These are phyloP conservation scores for Medicago truncatula DNA, from an alignment of 306 rosid genomes.

Conservation along the genomic window DNA sequence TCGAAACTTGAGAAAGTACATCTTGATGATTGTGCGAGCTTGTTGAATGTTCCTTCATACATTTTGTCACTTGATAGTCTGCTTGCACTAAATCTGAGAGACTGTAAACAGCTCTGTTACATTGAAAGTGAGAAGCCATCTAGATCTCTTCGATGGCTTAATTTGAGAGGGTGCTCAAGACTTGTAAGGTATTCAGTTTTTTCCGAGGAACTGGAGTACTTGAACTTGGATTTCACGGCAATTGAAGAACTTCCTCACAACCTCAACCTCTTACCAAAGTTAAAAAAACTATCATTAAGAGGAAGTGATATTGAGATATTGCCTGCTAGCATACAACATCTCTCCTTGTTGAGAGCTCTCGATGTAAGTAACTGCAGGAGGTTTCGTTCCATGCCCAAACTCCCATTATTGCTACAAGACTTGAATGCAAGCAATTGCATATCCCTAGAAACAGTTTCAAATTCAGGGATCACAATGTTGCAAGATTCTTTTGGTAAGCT, in stretches of 20 bases:
- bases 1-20: background rate
- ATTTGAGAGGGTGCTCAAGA: conserved; percentile 11
- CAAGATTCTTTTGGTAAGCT: too few relatives aligned
- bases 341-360: too few relatives aligned
- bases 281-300: background rate
- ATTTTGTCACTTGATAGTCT: conserved; percentile 13
- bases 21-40: conserved; percentile 10
- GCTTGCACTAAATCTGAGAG: conserved; percentile 3
- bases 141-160: conserved; percentile 11
- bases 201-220: background rate
- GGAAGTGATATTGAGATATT: conserved; percentile 10
- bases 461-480: too few relatives aligned
- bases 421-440: too few relatives aligned
- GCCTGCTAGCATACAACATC: too few relatives aligned
- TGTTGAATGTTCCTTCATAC: conserved; percentile 17
- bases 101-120: background rate
- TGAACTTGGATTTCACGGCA: background rate
- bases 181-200: background rate
- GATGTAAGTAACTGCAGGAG: too few relatives aligned
- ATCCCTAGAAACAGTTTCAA: too few relatives aligned
- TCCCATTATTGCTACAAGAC: too few relatives aligned
- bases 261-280: background rate
- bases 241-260: conserved; percentile 11
- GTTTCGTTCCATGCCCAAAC: too few relatives aligned
- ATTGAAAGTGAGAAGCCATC: conserved; percentile 4